phyloP scores from a whole-genome alignment of 768 basidiomycete species.

The Collybiopsis luxurians region DNA sequence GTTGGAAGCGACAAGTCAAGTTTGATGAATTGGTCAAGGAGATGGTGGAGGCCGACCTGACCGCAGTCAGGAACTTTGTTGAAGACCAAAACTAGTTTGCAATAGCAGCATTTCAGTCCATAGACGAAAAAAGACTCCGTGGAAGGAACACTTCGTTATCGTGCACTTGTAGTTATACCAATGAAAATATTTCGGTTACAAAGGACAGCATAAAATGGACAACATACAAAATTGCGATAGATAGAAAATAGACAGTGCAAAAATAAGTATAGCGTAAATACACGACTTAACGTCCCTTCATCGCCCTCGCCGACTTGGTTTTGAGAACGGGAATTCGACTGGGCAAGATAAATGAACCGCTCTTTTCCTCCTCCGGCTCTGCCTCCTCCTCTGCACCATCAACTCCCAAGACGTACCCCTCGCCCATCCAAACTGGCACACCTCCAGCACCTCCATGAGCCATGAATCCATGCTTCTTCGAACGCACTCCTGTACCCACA shows the following conservation, averaged over 20 bases:
- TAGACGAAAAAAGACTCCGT: too few species aligned
- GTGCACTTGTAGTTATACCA: too few species aligned
- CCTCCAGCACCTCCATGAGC: constrained; percentile 78
- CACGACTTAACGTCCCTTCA: background rate
- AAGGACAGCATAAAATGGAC: background rate
- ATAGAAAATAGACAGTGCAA: background rate
- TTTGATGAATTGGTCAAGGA: constrained; percentile 86
- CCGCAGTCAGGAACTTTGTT: constrained; percentile 67
- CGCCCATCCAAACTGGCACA: constrained; percentile 65
- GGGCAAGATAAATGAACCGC: background rate
- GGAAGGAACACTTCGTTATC: too few species aligned
- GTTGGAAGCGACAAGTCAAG: constrained; percentile 85
- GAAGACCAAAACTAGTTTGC: constrained; percentile 77
- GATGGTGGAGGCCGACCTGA: constrained; percentile 86
- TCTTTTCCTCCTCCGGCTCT: background rate
- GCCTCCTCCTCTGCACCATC: constrained; percentile 28
- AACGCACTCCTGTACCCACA: constrained; percentile 52
- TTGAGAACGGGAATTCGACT: background rate
- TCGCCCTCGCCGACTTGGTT: background rate
- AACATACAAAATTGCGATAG: background rate
- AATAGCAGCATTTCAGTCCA: background rate
- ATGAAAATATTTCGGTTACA: too few species aligned
- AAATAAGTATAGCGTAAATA: background rate
- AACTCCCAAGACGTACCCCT: constrained; percentile 61
- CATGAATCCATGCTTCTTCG: constrained; percentile 57